Base-by-base conservation (phyloP, 1,284 basidiomycete genomes). In the Porodaedalea pini region DNA sequence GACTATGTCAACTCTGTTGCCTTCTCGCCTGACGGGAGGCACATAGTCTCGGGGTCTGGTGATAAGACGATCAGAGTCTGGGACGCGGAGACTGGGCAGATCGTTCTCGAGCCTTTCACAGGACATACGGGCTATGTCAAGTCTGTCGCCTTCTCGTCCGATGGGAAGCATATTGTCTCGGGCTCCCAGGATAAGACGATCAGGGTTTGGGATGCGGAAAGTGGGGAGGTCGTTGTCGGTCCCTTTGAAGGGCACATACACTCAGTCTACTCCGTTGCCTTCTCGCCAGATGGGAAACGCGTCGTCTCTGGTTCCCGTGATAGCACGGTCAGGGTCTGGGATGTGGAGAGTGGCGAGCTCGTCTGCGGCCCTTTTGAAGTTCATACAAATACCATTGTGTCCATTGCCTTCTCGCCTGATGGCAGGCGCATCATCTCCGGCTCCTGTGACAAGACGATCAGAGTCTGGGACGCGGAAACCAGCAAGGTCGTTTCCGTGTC, bases 21-120 rank as follows among this genome's bases (percentile, higher is more conserved):
- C 5, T 61, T 61, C 49, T 59, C 61, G n/a, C 56, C 49, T 29
- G 56, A 63, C 34, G 54, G 51, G 6, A 48, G 7, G 10, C 31
- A 27, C 11, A 29, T 63, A n/a, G 44, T 51, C 2, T 56, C 54
- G 6, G 54, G 32, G 1, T 60, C 61, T 15, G 4, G 31, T 29
- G 61, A 63, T 36, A 32, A 53, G 2, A 63, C 53, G 23, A 39
- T 60, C 23, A 54, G 62, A 23, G 47, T 63, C 1, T 63, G 61
- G 62, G 45, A 63, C 47, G 36, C 31, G 25, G 19, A 52, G 13
- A 52, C 15, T 15, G 45, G 47, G 15, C 15, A 34, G 7, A n/a
- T 40, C 2, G 15, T 23, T 8, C 8, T 21, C 21, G 40, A 4
- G 15, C 43, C 43, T 13, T 54, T 54, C 29, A 3, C 1, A 21